Base-by-base conservation (phyloP, 305 asterid genomes). In the Plantago coronopus region DNA sequence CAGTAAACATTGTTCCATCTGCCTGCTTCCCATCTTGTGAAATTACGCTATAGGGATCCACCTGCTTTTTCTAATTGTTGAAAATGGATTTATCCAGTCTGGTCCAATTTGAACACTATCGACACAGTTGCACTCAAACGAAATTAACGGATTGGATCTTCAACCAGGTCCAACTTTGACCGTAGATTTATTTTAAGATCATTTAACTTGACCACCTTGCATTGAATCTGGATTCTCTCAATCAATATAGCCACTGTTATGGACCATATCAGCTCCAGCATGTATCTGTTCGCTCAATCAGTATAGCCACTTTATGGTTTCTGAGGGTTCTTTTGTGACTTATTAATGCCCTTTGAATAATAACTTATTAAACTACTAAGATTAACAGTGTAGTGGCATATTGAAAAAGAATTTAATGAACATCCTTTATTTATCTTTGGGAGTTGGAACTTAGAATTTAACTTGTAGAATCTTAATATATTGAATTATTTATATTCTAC, bases 401-500 rank as follows among this genome's bases (percentile, higher is more conserved):
- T 67, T 59, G 19, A 56, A 53, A 34, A 53, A 62, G 34, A 14
- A 20, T 46, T 3, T 57, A 16, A 6, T 15, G 31, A 18, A 8
- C 27, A 18, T 44, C 43, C 51, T 63, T n/a, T 61, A 14, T 7
- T 64, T 57, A 40, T 62, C 61, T 57, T 42, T 23, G 5, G 31
- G 17, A 10, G 5, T 38, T 38, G 12, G 43, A 38, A 2, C 34
- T 12, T 53, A 54, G 29, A 18, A 48, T 63, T 54, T 51, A 21
- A 27, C 34, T 66, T 48, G 37, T 61, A 63, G 37, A 48, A 55
- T 17, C 49, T 50, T 19, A 49, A 42, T 65, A 34, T 11, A 23
- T 38, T 17, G 61, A 57, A 38, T n/a, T 21, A 58, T 44, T 34
- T 63, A 34, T 38, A 46, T 62, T 57, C 43, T 21, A 27, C 31